phyloP scores from a whole-genome alignment of 345 rosid genomes.

The Brassica nigra region DNA sequence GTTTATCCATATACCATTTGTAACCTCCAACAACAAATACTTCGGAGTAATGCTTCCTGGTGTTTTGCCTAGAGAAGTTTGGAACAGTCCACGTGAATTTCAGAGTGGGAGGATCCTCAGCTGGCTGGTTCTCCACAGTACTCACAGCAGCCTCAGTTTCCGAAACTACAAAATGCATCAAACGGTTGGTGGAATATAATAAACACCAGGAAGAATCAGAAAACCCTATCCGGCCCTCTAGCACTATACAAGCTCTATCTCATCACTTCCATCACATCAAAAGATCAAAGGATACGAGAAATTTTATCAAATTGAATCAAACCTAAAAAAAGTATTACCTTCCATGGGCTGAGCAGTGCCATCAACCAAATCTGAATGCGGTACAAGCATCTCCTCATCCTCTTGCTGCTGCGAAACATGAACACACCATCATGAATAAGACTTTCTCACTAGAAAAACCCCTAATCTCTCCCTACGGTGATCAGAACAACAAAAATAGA shows the following conservation, averaged over 20 bases:
- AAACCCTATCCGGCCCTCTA: slow-evolving; percentile 26
- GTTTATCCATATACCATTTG: slow-evolving; percentile 64
- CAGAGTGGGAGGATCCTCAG: slow-evolving; percentile 78
- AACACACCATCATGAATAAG: slow-evolving; percentile 12
- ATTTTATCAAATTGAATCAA: slow-evolving; percentile 17
- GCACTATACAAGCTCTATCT: slow-evolving; percentile 13
- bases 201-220: not conserved
- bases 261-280: slow-evolving; percentile 7
- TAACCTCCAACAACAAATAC: slow-evolving; percentile 75
- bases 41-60: slow-evolving; percentile 78
- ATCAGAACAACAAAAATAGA: slow-evolving; percentile 33
- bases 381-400: slow-evolving; percentile 94
- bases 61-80: slow-evolving; percentile 72
- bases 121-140: slow-evolving; percentile 70
- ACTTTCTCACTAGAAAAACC: slow-evolving; percentile 13
- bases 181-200: slow-evolving; percentile 37
- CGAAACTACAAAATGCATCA: slow-evolving; percentile 45
- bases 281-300: not conserved
- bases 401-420: slow-evolving; percentile 63
- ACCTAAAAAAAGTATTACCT: slow-evolving; percentile 42
- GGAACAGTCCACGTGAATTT: slow-evolving; percentile 85
- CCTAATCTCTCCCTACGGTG: slow-evolving; percentile 42
- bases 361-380: slow-evolving; percentile 75
- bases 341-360: slow-evolving; percentile 80
- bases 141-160: slow-evolving; percentile 53